phyloP scores from a whole-genome alignment of 2,329 filamentous ascomycete genomes.

The Byssoonygena ceratinophila region DNA sequence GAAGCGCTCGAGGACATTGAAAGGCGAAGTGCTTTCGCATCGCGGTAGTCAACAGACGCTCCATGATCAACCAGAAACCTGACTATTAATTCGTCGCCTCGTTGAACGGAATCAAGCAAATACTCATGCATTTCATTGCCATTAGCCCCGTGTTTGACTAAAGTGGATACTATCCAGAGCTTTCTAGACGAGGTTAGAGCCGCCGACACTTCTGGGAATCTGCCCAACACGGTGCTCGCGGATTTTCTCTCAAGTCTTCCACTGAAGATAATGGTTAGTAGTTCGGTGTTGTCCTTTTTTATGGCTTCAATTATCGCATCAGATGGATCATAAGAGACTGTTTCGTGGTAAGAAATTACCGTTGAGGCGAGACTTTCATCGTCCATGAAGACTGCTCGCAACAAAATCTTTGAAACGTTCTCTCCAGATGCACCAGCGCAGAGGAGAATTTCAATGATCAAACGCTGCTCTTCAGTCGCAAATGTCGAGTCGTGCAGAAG shows the following conservation, averaged over 20 bases:
- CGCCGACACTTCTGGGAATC: conserved; percentile 10
- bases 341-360: conserved; percentile 46
- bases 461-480: conserved; percentile 42
- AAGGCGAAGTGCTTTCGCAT: conserved; percentile 17
- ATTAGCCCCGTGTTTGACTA: conserved; percentile 16
- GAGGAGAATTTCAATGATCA: conserved; percentile 47
- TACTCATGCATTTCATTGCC: conserved; percentile 18
- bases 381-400: conserved; percentile 41
- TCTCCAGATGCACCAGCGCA: conserved; percentile 50
- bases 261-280: conserved; percentile 41
- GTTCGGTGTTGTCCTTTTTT: conserved; percentile 36
- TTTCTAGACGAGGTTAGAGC: conserved; percentile 15
- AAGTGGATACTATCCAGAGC: conserved; percentile 17
- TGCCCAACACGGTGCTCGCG: conserved; percentile 36
- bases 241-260: conserved; percentile 36
- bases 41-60: conserved; percentile 21
- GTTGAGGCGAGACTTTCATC: conserved; percentile 47
- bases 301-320: conserved; percentile 43
- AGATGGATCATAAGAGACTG: conserved; percentile 46
- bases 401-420: conserved; percentile 39
- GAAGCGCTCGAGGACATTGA: conserved; percentile 16
- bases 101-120: conserved; percentile 18
- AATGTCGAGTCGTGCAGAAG: conserved; percentile 41
- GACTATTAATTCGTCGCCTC: conserved; percentile 19
- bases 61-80: conserved; percentile 18